Conservation (phyloP, 2,329 filamentous ascomycete genomes). For the Sordariomycetes sp. region DNA sequence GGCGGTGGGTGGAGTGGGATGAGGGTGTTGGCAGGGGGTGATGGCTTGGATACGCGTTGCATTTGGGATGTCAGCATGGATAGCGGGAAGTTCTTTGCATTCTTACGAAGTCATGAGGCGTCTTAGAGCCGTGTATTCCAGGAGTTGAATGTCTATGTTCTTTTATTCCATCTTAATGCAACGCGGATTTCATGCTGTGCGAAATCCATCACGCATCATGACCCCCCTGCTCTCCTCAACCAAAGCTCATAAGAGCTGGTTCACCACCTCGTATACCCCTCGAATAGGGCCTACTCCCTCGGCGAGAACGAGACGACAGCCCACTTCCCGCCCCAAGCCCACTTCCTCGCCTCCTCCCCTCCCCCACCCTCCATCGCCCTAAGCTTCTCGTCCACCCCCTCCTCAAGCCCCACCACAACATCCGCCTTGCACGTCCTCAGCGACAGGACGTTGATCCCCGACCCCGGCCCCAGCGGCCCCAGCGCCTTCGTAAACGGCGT, state of each 20-base stretch:
- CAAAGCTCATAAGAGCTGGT: no score
- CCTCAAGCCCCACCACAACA: slow-evolving; percentile 77
- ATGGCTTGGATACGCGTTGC: not conserved
- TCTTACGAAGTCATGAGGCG: not conserved
- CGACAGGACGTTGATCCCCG: slow-evolving; percentile 74
- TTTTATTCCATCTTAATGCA: not conserved
- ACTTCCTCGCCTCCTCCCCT: slow-evolving; percentile 65
- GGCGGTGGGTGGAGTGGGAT: slow-evolving; percentile 80
- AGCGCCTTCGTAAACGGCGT: slow-evolving; percentile 80
- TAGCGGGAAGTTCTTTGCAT: not conserved
- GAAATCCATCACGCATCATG: no score
- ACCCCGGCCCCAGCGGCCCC: slow-evolving; percentile 72
- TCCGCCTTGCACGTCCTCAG: slow-evolving; percentile 95
- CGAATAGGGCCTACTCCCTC: slow-evolving; percentile 10
- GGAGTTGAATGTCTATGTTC: not conserved
- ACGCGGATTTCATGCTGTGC: not conserved
- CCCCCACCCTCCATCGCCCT: slow-evolving; percentile 57
- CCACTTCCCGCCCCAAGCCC: slow-evolving; percentile 96
- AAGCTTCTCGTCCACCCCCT: slow-evolving; percentile 75
- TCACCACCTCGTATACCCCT: no score
- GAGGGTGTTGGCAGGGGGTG: slow-evolving; percentile 26
- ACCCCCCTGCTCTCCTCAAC: no score
- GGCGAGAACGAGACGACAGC: slow-evolving; percentile 74
- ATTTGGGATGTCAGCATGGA: not conserved
- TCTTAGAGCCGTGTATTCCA: not conserved